Evolutionary conservation across 805 yeast species (phyloP).

Genomic region (Ogataea glucozyma): DNA sequence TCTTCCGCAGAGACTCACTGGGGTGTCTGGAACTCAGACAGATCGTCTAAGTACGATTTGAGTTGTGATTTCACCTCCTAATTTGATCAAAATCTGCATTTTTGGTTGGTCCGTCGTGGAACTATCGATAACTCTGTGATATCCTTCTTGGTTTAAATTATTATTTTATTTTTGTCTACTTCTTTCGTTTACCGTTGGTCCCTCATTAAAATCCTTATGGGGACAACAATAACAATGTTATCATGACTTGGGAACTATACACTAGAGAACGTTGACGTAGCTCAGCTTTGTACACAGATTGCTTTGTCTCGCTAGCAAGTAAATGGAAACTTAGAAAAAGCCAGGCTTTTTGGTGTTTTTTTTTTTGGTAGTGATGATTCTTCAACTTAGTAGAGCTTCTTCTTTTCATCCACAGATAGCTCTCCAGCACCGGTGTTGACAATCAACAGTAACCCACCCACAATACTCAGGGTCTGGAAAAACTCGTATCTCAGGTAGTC

Average conservation of each 20-base stretch:
- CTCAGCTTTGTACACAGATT: slow-evolving; percentile 1
- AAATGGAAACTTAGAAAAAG: no score
- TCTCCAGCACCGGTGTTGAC: slow-evolving; percentile 97
- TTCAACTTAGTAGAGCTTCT: slow-evolving; percentile 70
- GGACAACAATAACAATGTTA: background rate
- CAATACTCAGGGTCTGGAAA: slow-evolving; percentile 91
- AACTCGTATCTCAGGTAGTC: slow-evolving; percentile 91
- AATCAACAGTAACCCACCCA: slow-evolving; percentile 88
- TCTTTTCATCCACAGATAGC: slow-evolving; percentile 90
- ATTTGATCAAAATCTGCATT: no score
- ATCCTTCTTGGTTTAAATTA: background rate
- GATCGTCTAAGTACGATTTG: slow-evolving; percentile 46
- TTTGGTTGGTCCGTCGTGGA: no score
- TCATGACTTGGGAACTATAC: background rate
- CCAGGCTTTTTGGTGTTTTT: no score
- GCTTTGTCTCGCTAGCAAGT: no score
- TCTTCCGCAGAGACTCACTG: slow-evolving; percentile 89
- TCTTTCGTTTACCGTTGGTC: background rate
- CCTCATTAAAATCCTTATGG: no score
- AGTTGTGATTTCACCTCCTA: slow-evolving; percentile 47
- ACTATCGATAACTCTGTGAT: slow-evolving; percentile 1
- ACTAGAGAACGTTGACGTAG: background rate
- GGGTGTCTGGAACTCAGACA: slow-evolving; percentile 76
- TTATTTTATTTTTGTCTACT: slow-evolving; percentile 4
- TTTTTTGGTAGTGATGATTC: no score